Evolutionary conservation across 2,329 filamentous ascomycete genomes (phyloP).

Genomic region (Arthrinium puccinioides): DNA sequence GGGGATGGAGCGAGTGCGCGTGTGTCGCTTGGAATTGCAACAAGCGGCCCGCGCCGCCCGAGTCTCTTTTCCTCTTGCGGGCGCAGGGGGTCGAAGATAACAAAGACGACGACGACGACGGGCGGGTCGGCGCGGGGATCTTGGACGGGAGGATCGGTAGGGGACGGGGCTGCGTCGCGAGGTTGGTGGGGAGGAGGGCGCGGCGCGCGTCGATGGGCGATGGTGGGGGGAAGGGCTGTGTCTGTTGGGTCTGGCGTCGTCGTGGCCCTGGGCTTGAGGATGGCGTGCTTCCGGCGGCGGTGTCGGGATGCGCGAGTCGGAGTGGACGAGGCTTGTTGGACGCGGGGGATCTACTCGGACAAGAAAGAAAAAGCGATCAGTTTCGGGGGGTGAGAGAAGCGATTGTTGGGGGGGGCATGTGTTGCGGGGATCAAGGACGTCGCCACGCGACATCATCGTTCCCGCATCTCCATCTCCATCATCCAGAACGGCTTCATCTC

Average conservation of each 20-base stretch:
- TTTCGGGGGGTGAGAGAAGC: not conserved
- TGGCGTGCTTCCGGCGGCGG: too few relatives aligned
- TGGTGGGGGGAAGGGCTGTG: not conserved
- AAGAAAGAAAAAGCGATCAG: not conserved
- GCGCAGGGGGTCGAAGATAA: not conserved
- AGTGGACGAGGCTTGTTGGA: not conserved
- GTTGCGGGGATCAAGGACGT: too few relatives aligned
- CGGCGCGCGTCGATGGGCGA: not conserved
- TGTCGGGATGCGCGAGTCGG: not conserved
- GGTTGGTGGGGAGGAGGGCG: not conserved
- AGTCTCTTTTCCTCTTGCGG: not conserved
- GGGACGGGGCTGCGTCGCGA: not conserved
- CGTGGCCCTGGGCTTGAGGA: not conserved
- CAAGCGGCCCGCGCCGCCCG: not conserved
- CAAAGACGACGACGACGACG: too few relatives aligned
- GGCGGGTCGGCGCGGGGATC: not conserved
- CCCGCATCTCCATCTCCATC: constrained; percentile 1
- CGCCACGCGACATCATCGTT: too few relatives aligned
- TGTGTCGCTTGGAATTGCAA: not conserved
- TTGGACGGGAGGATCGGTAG: not conserved
- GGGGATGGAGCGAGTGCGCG: not conserved
- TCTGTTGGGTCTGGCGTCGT: not conserved
- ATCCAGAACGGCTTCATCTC: not conserved
- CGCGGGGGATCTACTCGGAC: not conserved
- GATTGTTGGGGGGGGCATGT: not conserved